A percentile compares a stretch with the other conserved stretches of the same genome.
These are phyloP conservation scores for Nicotiana sylvestris DNA, from an alignment of 257 asterid species.

Conservation along the genomic window DNA sequence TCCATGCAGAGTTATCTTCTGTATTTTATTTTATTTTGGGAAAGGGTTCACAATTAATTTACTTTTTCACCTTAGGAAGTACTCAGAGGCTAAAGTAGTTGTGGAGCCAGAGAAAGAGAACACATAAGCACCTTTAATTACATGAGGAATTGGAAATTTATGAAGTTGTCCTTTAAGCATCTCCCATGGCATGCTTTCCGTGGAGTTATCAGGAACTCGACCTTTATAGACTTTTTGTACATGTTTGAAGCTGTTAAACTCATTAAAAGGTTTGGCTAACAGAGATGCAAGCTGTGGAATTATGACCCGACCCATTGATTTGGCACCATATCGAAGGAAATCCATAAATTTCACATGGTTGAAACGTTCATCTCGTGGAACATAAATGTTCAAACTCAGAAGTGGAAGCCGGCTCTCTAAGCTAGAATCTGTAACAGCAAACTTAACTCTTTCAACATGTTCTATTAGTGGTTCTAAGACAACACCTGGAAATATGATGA, in stretches of 20 bases:
- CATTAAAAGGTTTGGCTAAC: conserved; percentile 66
- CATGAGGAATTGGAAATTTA: conserved; percentile 77
- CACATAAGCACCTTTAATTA: conserved; percentile 50
- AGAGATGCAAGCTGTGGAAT: conserved; percentile 52
- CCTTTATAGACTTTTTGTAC: conserved; percentile 55
- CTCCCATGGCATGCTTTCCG: conserved; percentile 60
- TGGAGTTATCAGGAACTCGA: conserved; percentile 23
- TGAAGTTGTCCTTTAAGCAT: conserved; percentile 43
- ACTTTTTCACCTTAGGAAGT: background rate
- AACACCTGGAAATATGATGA: background rate
- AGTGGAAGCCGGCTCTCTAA: conserved; percentile 60
- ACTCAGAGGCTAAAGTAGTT: background rate
- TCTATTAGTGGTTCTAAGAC: background rate
- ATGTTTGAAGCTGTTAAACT: conserved; percentile 73
- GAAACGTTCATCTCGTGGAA: conserved; percentile 81
- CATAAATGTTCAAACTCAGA: conserved; percentile 52
- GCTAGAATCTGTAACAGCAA: conserved; percentile 50
- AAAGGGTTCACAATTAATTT: background rate
- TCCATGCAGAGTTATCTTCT: conserved; percentile 87
- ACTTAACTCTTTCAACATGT: background rate
- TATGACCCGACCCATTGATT: conserved; percentile 69
- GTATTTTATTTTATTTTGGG: conserved; percentile 11
- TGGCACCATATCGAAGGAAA: conserved; percentile 62
- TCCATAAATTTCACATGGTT: conserved; percentile 70
- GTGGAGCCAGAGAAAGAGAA: background rate